Evolutionary conservation across 192 early-diverging fungal species (phyloP), one percentile per base, ranked within the genome.

Genomic region (Mortierella hygrophila): DNA sequence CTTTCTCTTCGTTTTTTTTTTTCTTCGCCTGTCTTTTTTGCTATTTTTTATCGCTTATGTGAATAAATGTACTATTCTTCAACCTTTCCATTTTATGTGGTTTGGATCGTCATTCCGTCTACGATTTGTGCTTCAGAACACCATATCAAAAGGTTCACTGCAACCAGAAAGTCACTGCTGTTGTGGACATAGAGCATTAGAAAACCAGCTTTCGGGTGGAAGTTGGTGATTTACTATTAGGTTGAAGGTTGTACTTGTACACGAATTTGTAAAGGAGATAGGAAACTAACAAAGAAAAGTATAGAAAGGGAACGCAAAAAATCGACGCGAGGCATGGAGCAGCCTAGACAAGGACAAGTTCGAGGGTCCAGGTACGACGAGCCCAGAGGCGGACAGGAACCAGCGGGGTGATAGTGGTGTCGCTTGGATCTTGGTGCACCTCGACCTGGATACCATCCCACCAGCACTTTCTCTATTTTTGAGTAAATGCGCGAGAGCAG

Each of bases 351-450:
- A 95, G 88, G 35, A 93, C 93, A 74, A 95, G 90, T 82, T 96
- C 95, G 37, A 96, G 85, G 16, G 94, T 95, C 94, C 94, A 96
- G 46, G 93, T 95, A 38, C 95, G 89, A 68, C 95, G 90, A 81
- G 92, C 93, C 95, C 95, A 96, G 72, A 96, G 76, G 72, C 93
- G 90, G 44, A 95, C 88, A 35, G 91, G 89, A 37, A 91, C 85
- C 68, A 85, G 87, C 70, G 89, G 89, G 68, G 87, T 83, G 18
- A 29, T 40, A 18, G 46, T 26, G 52, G 23, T 78, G 26, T 42
- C 44, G 32, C 40, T 68, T 20, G 60, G 60, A 16, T 81, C 46
- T 16, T 75, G 81, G 16, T 89, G 75, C 35, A 94, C 85, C 57
- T 91, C 89, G 73, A 96, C 90, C 76, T 93, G 91, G 40, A 91